Conservation (phyloP, 352 stramenopile species). For the Phytophthora multivora region DNA sequence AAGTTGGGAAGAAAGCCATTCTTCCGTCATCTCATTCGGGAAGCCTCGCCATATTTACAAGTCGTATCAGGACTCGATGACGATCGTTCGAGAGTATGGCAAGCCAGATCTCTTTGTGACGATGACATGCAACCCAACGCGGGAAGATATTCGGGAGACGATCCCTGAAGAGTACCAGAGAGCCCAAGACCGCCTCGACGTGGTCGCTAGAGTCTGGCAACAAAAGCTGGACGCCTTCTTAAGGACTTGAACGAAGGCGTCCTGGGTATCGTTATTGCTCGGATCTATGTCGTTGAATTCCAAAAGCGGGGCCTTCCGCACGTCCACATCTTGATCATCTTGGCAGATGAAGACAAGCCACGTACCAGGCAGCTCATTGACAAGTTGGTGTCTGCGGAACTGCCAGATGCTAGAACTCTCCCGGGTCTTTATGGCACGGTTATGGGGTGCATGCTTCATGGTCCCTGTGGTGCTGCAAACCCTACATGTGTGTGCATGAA, state of each 20-base stretch:
- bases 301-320: neutral
- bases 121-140: neutral
- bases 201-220: neutral
- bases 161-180: neutral
- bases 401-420: neutral
- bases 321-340: neutral
- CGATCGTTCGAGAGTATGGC: neutral
- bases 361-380: neutral
- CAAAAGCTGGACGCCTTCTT: neutral
- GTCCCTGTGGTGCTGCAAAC: neutral
- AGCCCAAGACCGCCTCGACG: neutral
- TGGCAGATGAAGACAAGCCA: neutral
- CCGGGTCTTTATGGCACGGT: neutral
- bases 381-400: neutral
- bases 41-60: neutral
- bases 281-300: constrained; percentile 1
- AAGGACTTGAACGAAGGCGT: neutral
- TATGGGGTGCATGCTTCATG: neutral
- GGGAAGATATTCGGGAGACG: neutral
- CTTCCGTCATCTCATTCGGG: neutral
- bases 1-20: neutral
- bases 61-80: neutral
- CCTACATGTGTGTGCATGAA: neutral
- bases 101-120: neutral
- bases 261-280: neutral